phyloP scores from a whole-genome alignment of 257 asterid genomes.

The Ballota nigra region DNA sequence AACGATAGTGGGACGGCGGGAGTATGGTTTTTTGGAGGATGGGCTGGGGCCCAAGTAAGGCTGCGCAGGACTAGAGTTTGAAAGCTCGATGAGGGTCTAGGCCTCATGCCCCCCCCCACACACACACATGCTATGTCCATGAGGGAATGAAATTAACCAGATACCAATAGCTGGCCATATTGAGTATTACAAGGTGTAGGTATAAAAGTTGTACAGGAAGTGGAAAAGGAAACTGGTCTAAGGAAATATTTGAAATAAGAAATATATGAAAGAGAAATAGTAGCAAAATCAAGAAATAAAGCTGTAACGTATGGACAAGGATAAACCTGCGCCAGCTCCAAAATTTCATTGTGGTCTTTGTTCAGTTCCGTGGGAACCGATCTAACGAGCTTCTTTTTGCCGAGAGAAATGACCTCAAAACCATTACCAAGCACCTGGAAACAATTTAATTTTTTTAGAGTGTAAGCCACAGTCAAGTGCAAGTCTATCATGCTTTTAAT shows the following conservation, averaged over 20 bases:
- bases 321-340: slow-evolving; percentile 95
- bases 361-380: slow-evolving; percentile 99
- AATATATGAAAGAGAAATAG: neutral
- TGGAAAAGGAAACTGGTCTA: neutral
- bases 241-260: neutral
- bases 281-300: slow-evolving; percentile 9
- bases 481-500: neutral
- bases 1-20: too few relatives aligned
- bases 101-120: too few relatives aligned
- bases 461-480: neutral
- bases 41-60: too few relatives aligned
- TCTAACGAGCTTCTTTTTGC: slow-evolving; percentile 85
- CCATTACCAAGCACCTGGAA: slow-evolving; percentile 89
- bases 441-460: neutral
- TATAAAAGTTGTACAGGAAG: neutral
- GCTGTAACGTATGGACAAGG: slow-evolving; percentile 7
- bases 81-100: too few relatives aligned
- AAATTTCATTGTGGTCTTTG: slow-evolving; percentile 91
- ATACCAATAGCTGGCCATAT: neutral
- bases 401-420: slow-evolving; percentile 89
- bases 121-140: too few relatives aligned
- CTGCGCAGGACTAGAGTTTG: too few relatives aligned
- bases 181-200: neutral
- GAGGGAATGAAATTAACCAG: neutral
- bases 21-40: too few relatives aligned